These are phyloP conservation scores for Stylosanthes scabra DNA, from an alignment of 331 rosid genomes.

Conservation along the genomic window DNA sequence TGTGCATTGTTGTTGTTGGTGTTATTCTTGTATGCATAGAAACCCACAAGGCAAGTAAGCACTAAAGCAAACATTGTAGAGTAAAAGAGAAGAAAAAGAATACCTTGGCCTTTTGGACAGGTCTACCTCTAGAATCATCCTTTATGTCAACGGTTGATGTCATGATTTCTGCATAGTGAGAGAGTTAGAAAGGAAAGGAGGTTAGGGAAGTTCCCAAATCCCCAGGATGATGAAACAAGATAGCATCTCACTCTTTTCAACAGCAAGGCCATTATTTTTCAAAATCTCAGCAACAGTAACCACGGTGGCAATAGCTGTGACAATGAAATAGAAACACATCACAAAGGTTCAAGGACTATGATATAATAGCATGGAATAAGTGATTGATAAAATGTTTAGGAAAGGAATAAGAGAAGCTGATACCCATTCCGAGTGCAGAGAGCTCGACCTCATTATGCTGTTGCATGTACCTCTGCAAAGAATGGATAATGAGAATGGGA, in stretches of 20 bases:
- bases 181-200: neutral
- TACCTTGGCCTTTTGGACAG: constrained; percentile 92
- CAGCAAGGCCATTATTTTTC: constrained; percentile 85
- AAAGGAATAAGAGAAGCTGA: neutral
- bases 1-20: neutral
- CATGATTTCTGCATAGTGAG: constrained; percentile 61
- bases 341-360: neutral
- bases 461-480: constrained; percentile 88
- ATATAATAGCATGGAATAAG: too few species aligned
- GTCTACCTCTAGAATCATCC: constrained; percentile 88
- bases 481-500: neutral
- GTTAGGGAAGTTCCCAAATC: too few species aligned
- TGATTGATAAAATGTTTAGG: too few species aligned
- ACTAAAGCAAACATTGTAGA: constrained; percentile 1
- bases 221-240: neutral
- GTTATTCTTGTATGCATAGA: neutral
- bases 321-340: constrained; percentile 18
- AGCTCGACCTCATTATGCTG: constrained; percentile 96
- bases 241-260: constrained; percentile 71
- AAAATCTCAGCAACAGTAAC: constrained; percentile 90
- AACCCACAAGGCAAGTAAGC: constrained; percentile 4
- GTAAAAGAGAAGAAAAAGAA: too few species aligned
- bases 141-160: constrained; percentile 88
- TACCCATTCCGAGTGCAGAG: constrained; percentile 99
- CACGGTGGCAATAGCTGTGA: constrained; percentile 86